A percentile compares a stretch with the other conserved stretches of the same genome.
Evolutionary conservation across 345 rosid genomes (phyloP).

Genomic region (Eucalyptus regnans): DNA sequence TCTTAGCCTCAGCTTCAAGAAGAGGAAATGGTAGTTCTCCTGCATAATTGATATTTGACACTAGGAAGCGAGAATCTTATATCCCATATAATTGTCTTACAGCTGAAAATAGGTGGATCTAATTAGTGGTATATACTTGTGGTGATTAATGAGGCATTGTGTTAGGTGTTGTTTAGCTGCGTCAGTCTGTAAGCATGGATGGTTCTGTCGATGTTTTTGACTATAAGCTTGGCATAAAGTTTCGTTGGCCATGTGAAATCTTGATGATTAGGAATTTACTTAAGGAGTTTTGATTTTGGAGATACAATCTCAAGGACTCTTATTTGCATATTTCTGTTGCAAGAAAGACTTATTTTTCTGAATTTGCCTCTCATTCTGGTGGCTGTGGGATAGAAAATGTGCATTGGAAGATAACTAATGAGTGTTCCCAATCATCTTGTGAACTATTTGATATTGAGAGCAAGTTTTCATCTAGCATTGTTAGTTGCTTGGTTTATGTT

Average conservation of each 20-base stretch:
- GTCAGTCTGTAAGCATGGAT: background rate
- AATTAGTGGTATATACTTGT: background rate
- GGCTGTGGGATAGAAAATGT: background rate
- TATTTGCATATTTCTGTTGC: background rate
- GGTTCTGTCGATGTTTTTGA: background rate
- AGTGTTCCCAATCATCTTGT: background rate
- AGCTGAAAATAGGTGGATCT: background rate
- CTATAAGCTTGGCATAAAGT: background rate
- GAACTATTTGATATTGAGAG: background rate
- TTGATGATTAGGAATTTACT: background rate
- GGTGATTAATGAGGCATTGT: background rate
- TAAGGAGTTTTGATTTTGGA: background rate
- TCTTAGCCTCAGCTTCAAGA: background rate
- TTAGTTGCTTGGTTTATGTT: background rate
- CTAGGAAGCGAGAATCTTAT: background rate
- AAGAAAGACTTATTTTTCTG: background rate
- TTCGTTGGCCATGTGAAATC: background rate
- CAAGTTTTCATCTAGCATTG: background rate
- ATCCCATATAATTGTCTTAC: background rate
- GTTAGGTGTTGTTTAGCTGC: background rate
- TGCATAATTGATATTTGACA: background rate
- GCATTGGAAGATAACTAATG: background rate
- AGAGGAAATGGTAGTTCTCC: background rate
- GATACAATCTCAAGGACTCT: background rate
- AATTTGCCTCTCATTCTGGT: background rate